Evolutionary conservation across 164 flowering plant genomes (phyloP).

Genomic region (Akebia trifoliata): DNA sequence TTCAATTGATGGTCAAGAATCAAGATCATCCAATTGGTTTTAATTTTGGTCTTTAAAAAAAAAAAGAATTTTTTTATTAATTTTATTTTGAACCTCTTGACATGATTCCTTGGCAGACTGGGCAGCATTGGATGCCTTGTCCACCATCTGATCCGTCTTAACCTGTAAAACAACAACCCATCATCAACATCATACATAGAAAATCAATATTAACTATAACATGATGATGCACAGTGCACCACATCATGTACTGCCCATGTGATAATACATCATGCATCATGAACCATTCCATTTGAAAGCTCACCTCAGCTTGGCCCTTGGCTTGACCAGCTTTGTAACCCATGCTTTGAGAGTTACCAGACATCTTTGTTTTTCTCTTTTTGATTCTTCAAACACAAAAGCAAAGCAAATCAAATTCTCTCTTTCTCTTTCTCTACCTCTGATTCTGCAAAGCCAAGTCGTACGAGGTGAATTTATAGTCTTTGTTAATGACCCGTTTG

Average conservation of each 20-base stretch:
- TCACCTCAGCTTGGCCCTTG: constrained; percentile 50
- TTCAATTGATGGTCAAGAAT: too few species aligned
- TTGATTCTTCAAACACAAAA: not conserved
- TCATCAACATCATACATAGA: not conserved
- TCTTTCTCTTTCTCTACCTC: not conserved
- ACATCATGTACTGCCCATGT: too few species aligned
- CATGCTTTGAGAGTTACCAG: constrained; percentile 23
- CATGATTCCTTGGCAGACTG: constrained; percentile 43
- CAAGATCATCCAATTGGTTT: too few species aligned
- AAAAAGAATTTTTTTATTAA: not conserved
- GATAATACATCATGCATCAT: too few species aligned
- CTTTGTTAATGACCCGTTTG: not conserved
- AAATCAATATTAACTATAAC: too few species aligned
- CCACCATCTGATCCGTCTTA: constrained; percentile 33
- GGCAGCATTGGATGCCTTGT: constrained; percentile 33
- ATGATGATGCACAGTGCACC: too few species aligned
- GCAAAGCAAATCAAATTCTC: too few species aligned
- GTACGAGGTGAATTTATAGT: constrained; percentile 5
- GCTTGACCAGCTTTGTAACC: constrained; percentile 53
- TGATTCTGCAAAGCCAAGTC: constrained; percentile 7
- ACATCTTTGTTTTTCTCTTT: not conserved
- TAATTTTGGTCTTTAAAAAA: too few species aligned
- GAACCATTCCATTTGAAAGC: not conserved
- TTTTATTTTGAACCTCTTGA: constrained; percentile 27
- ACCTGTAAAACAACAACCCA: constrained; percentile 28